Base-by-base conservation (phyloP, 345 rosid genomes). In the Citrus medica region DNA sequence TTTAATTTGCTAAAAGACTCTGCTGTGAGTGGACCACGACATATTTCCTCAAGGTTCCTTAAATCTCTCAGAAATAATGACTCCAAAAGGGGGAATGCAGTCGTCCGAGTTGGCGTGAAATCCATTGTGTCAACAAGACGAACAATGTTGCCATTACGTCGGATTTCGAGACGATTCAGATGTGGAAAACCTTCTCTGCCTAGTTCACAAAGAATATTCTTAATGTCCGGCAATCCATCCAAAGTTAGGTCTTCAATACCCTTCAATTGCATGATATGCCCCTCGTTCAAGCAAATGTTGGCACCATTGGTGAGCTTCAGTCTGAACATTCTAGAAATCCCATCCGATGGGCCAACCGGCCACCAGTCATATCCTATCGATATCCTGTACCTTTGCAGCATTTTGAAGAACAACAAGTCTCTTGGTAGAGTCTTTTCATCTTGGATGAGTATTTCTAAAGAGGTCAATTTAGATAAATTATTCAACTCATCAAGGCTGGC, bases 401-500 rank as follows among this genome's bases (percentile, higher is more conserved):
- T 38, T 38, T 38, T 38, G 42, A 38, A 38, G 42, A 38, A 38
- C 63, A 8, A 14, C 53, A 59, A 59, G 24, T 19, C 69, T 35
- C 22, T 35, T 66, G 69, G 69, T 21, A 66, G 4, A 7, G 7
- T 0, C 8, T 33, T 35, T 9, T 3, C 25, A 61, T 71, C 12
- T 17, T 17, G 74, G 6, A 85, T 64, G 33, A 6, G 9, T 48
- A 80, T 64, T 4, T 12, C 56, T 9, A 83, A 56, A 64, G 16
- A 3, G 1, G 75, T 77, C n/a, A 83, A 38, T 4, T 38, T 9
- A 0, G 80, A 10, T 80, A 86, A 77, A 14, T 21, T 21, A 14
- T 79, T 75, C 68, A 83, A 37, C 78, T 83, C 84, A 10, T 59
- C 65, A 5, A 85, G 66, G 24, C 66, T 62, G 27, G 21, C 66